Evolutionary conservation across 2,329 filamentous ascomycete species (phyloP).

Genomic region (Leptographium lundbergii): DNA sequence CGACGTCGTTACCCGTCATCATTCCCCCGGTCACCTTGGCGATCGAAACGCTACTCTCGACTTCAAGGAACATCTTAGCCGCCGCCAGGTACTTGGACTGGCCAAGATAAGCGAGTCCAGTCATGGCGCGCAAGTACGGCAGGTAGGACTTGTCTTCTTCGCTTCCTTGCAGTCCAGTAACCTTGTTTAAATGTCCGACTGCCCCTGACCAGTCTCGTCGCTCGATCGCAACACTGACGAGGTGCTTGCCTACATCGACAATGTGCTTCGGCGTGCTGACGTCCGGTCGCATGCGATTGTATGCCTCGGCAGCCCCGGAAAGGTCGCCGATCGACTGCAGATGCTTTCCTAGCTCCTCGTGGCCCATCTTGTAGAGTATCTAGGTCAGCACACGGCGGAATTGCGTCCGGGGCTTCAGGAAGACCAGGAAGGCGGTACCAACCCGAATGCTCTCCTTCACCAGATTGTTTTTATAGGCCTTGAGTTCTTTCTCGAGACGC

Average conservation of each 20-base stretch:
- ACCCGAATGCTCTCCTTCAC: constrained; percentile 95
- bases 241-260: constrained; percentile 65
- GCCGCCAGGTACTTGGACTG: constrained; percentile 44
- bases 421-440: constrained; percentile 17
- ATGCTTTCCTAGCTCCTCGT: constrained; percentile 82
- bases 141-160: constrained; percentile 35
- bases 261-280: constrained; percentile 76
- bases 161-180: constrained; percentile 34
- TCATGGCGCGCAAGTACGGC: constrained; percentile 39
- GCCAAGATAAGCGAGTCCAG: constrained; percentile 36
- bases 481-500: constrained; percentile 73
- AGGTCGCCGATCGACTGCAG: constrained; percentile 69
- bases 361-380: constrained; percentile 61
- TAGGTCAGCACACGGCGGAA: not conserved
- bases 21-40: constrained; percentile 52
- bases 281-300: constrained; percentile 78
- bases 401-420: not conserved
- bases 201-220: constrained; percentile 66
- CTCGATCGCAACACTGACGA: constrained; percentile 64
- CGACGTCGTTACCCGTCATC: constrained; percentile 74
- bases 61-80: constrained; percentile 56
- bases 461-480: constrained; percentile 90
- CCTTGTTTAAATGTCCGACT: constrained; percentile 47
- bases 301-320: constrained; percentile 60
- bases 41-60: constrained; percentile 37